Evolutionary conservation across 2,329 filamentous ascomycete species (phyloP).

Genomic region (Phyllosticta citribraziliensis): DNA sequence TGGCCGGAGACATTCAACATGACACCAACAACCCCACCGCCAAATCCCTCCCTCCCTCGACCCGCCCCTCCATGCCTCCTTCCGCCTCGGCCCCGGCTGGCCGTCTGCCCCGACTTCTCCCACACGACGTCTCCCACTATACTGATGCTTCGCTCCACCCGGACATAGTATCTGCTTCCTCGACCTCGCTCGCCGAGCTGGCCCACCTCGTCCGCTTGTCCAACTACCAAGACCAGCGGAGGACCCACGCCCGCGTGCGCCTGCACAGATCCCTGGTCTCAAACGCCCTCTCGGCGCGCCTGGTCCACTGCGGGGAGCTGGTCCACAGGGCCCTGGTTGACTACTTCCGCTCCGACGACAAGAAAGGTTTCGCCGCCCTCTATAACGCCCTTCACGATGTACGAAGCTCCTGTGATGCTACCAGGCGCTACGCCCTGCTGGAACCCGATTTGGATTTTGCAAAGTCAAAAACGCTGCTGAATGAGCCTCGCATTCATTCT

Average conservation of each 20-base stretch:
- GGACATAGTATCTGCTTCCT: conserved; percentile 47
- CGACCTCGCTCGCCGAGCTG: conserved; percentile 65
- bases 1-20: conserved; percentile 21
- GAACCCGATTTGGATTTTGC: conserved; percentile 60
- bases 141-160: conserved; percentile 49
- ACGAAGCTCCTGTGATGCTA: conserved; percentile 64
- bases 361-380: conserved; percentile 62
- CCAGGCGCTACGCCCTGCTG: conserved; percentile 58
- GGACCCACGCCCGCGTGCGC: conserved; percentile 60
- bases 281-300: conserved; percentile 62
- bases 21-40: background rate
- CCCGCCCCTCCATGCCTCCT: conserved; percentile 25
- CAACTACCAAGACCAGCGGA: conserved; percentile 74
- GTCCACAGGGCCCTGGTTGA: conserved; percentile 68
- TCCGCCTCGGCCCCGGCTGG: conserved; percentile 37
- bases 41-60: conserved; percentile 9
- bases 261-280: conserved; percentile 67
- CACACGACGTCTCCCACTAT: conserved; percentile 58
- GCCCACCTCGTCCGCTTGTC: conserved; percentile 68
- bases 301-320: conserved; percentile 65
- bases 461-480: conserved; percentile 26
- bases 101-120: conserved; percentile 44
- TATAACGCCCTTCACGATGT: conserved; percentile 74
- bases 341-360: conserved; percentile 68
- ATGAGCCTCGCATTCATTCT: conserved; percentile 35